phyloP scores from a whole-genome alignment of 2,329 filamentous ascomycete species.

The Aspergillus sp. region DNA sequence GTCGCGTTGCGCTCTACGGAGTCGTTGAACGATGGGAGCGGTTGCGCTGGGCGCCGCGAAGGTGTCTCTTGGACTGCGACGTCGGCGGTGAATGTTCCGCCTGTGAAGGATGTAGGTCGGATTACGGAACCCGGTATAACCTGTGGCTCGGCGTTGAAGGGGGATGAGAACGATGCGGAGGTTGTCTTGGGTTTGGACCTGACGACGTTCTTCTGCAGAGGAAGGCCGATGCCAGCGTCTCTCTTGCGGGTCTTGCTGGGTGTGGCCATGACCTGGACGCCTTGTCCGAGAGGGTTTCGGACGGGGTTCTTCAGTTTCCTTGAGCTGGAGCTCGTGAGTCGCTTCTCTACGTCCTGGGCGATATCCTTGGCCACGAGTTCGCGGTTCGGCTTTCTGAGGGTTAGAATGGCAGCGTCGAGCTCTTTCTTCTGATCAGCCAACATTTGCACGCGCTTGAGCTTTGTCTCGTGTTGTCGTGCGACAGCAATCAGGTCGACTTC shows the following conservation, averaged over 20 bases:
- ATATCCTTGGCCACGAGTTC: slow-evolving; percentile 51
- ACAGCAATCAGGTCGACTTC: slow-evolving; percentile 54
- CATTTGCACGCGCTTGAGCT: slow-evolving; percentile 51
- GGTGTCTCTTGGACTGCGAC: slow-evolving; percentile 46
- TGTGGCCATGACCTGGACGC: slow-evolving; percentile 56
- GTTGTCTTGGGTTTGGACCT: slow-evolving; percentile 31
- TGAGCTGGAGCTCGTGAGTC: slow-evolving; percentile 36
- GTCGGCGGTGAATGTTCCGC: slow-evolving; percentile 22
- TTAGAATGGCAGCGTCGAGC: slow-evolving; percentile 53
- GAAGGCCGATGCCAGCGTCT: slow-evolving; percentile 33
- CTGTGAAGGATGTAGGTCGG: slow-evolving; percentile 34
- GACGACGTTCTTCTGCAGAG: slow-evolving; percentile 31
- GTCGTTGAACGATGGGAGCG: slow-evolving; percentile 24
- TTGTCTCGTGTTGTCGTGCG: slow-evolving; percentile 50
- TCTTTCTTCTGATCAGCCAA: slow-evolving; percentile 53
- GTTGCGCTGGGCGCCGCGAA: slow-evolving; percentile 37
- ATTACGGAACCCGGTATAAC: slow-evolving; percentile 39
- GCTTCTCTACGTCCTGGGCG: slow-evolving; percentile 48
- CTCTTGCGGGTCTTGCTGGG: slow-evolving; percentile 46
- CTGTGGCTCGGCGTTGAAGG: slow-evolving; percentile 34
- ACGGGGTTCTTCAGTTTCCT: slow-evolving; percentile 48
- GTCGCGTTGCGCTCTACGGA: slow-evolving; percentile 1
- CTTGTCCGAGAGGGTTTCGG: slow-evolving; percentile 46
- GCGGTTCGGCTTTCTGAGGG: slow-evolving; percentile 53
- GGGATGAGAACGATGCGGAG: slow-evolving; percentile 24